These are phyloP conservation scores for Inonotus hispidus DNA, from an alignment of 1,284 basidiomycete genomes.

Conservation along the genomic window DNA sequence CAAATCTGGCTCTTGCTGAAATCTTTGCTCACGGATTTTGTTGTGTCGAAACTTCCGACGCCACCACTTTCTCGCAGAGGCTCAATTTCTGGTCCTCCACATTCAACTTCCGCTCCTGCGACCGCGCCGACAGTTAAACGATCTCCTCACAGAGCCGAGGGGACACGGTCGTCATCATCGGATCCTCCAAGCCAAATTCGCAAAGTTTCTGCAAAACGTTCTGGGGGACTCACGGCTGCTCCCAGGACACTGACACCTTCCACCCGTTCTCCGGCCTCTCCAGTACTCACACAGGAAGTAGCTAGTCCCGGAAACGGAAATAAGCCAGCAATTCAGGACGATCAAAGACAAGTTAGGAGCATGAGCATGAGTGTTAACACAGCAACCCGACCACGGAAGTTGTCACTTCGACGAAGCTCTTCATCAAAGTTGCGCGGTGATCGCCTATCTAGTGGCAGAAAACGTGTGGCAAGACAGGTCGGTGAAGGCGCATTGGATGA, in stretches of 20 bases:
- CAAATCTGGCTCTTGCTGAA: slow-evolving; percentile 67
- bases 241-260: not conserved
- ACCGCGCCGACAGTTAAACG: slow-evolving; percentile 29
- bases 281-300: not conserved
- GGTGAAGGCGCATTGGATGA: slow-evolving; percentile 75
- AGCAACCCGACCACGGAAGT: not conserved
- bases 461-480: slow-evolving; percentile 46
- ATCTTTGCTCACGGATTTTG: slow-evolving; percentile 48
- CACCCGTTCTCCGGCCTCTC: not conserved
- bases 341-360: not conserved
- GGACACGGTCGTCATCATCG: slow-evolving; percentile 20
- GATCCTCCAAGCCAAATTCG: slow-evolving; percentile 9
- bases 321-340: not conserved
- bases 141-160: slow-evolving; percentile 9
- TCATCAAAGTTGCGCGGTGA: not conserved
- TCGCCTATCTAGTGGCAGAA: slow-evolving; percentile 20
- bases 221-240: not conserved
- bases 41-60: slow-evolving; percentile 32
- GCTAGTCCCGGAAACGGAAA: not conserved
- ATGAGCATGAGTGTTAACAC: slow-evolving; percentile 11
- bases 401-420: slow-evolving; percentile 4
- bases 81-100: slow-evolving; percentile 28
- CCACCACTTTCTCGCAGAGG: slow-evolving; percentile 26
- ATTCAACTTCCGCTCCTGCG: slow-evolving; percentile 41
- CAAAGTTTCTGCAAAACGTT: not conserved